Evolutionary conservation across 1,284 basidiomycete genomes (phyloP), one percentile per base, ranked within the genome.

Genomic region (Trametes versicolor): DNA sequence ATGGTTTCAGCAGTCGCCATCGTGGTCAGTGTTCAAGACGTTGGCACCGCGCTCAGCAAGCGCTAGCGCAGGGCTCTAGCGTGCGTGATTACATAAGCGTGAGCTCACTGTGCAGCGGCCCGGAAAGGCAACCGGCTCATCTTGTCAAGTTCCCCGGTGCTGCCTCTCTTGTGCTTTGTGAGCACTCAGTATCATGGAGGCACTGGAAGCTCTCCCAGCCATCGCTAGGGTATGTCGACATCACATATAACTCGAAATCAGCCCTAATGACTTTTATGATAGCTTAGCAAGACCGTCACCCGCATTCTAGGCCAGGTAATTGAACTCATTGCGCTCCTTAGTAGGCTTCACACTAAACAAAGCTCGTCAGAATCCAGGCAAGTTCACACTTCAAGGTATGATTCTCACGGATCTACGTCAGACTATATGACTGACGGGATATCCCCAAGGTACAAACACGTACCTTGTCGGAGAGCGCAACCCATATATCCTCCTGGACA

Each of bases 341-440:
- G 27, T 19, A 21, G 29, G 45, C 2, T 15, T 12, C 19, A 13
- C 53, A 36, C 55, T 57, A 29, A 45, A 49, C 43, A 36, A 29
- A 37, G 21, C 19, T 41, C n/a, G 17, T 37, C 37, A 97, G 88
- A 98, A 98, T 73, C 95, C 96, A 7, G 93, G 95, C 4, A 90
- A 93, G 67, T 97, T 95, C 78, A 97, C 96, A 0, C 83, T 98
- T 0, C 94, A 97, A 83, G 96, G 94, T 87, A 60, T 47, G 63
- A n/a, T n/a, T n/a, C 1, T 6, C 34, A 36, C 9, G 13, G 17
- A 29, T 41, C 12, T 9, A 17, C 15, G 49, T 12, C 53, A 21
- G 32, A 29, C 19, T 19, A 4, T 49, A 19, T 49, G 2, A 21
- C 21, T 48, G 2, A 48, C 45, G 9, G 2, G 13, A 6, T 29